Conservation (phyloP, 148 eudicot genomes). For the Vaccinium myrtillus region DNA sequence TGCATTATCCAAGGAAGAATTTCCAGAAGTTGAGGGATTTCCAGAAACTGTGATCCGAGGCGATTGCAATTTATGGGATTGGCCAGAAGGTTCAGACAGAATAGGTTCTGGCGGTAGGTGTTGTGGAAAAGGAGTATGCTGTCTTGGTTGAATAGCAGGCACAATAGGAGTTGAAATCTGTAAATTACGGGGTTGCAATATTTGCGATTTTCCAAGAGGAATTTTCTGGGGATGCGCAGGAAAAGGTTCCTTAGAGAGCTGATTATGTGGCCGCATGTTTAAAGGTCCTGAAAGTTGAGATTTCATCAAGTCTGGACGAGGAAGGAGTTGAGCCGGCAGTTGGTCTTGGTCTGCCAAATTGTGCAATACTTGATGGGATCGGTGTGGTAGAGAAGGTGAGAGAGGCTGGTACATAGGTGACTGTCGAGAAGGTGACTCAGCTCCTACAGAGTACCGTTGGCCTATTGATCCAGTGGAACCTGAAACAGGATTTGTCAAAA, state of each 20-base stretch:
- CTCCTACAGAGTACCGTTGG: constrained; percentile 32
- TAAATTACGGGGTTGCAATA: constrained; percentile 32
- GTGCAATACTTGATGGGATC: constrained; percentile 37
- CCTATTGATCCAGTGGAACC: constrained; percentile 39
- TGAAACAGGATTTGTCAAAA: constrained; percentile 24
- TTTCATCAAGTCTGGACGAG: constrained; percentile 45
- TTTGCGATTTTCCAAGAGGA: constrained; percentile 33
- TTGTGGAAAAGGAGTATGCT: constrained; percentile 28
- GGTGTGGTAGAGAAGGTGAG: constrained; percentile 37
- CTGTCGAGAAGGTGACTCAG: constrained; percentile 36
- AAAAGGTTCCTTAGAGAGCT: constrained; percentile 33
- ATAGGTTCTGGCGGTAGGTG: constrained; percentile 27
- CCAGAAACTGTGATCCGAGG: constrained; percentile 24
- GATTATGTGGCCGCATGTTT: constrained; percentile 33
- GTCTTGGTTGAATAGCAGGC: constrained; percentile 36
- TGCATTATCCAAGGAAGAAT: constrained; percentile 33
- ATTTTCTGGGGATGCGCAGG: constrained; percentile 30
- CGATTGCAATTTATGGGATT: constrained; percentile 26
- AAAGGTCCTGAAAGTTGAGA: constrained; percentile 33
- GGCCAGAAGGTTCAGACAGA: constrained; percentile 41
- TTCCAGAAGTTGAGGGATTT: constrained; percentile 28
- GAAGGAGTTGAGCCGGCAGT: constrained; percentile 28
- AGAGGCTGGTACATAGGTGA: constrained; percentile 39
- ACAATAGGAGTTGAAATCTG: constrained; percentile 29
- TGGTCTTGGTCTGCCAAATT: constrained; percentile 45